These are phyloP conservation scores for Pseudogymnoascus sp. DNA, from an alignment of 2,329 filamentous ascomycete genomes.

Conservation along the genomic window DNA sequence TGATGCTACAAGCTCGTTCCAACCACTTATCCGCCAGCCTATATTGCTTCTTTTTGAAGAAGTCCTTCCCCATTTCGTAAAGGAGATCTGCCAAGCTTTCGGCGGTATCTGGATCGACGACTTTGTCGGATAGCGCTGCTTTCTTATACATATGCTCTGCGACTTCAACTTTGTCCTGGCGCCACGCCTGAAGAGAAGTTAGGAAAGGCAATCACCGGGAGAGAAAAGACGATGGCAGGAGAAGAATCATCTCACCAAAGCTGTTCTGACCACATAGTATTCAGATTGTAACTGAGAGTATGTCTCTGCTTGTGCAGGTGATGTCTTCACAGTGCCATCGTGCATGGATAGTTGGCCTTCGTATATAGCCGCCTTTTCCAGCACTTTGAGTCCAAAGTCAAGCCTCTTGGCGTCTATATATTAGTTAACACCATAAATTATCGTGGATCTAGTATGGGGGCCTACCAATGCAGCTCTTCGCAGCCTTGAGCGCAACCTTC, in stretches of 20 bases:
- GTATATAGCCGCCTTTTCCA: constrained; percentile 57
- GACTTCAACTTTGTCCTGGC: constrained; percentile 61
- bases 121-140: constrained; percentile 34
- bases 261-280: constrained; percentile 30
- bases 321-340: constrained; percentile 23
- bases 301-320: constrained; percentile 23
- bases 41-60: constrained; percentile 44
- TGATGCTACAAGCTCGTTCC: constrained; percentile 51
- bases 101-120: constrained; percentile 40
- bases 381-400: constrained; percentile 47
- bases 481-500: constrained; percentile 58
- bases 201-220: neutral
- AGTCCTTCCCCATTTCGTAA: constrained; percentile 60
- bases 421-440: constrained; percentile 10
- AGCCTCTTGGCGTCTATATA: constrained; percentile 35
- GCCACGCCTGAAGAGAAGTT: constrained; percentile 52
- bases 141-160: constrained; percentile 71
- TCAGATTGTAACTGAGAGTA: constrained; percentile 26
- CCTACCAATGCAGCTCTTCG: constrained; percentile 53
- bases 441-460: neutral
- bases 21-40: constrained; percentile 62
- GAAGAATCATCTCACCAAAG: constrained; percentile 43
- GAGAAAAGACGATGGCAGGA: neutral
- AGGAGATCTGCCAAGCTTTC: constrained; percentile 60
- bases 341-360: constrained; percentile 25